A percentile compares a stretch with the other conserved stretches of the same genome.
These are phyloP conservation scores for Cudoniella acicularis DNA, from an alignment of 495 filamentous ascomycete genomes.

Conservation along the genomic window DNA sequence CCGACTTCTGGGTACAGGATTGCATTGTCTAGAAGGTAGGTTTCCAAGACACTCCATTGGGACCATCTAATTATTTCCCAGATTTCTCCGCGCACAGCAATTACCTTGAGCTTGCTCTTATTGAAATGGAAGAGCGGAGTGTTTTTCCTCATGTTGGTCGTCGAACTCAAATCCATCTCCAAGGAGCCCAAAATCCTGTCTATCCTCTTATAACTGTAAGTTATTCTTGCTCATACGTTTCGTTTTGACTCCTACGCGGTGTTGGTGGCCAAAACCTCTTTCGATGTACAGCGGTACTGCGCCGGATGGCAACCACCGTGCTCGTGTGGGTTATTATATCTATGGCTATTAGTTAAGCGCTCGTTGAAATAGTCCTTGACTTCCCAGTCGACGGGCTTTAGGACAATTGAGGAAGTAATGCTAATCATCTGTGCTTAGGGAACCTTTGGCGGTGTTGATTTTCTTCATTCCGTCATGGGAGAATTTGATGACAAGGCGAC, in stretches of 20 bases:
- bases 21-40: slow-evolving; percentile 75
- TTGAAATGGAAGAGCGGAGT: slow-evolving; percentile 73
- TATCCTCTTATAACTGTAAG: slow-evolving; percentile 68
- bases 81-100: slow-evolving; percentile 92
- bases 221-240: background rate
- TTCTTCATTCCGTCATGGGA: slow-evolving; percentile 86
- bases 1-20: slow-evolving; percentile 76
- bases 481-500: slow-evolving; percentile 85
- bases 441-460: slow-evolving; percentile 92
- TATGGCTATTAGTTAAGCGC: too few relatives aligned
- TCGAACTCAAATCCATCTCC: slow-evolving; percentile 58
- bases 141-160: slow-evolving; percentile 85
- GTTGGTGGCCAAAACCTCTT: too few relatives aligned
- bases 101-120: slow-evolving; percentile 79
- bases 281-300: too few relatives aligned
- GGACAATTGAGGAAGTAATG: background rate
- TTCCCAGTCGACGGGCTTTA: too few relatives aligned
- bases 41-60: slow-evolving; percentile 53
- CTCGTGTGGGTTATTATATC: too few relatives aligned
- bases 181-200: slow-evolving; percentile 58
- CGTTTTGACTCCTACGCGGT: background rate
- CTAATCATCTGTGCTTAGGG: slow-evolving; percentile 33
- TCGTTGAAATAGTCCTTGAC: too few relatives aligned
- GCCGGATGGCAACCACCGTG: too few relatives aligned
- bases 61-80: slow-evolving; percentile 79